Base-by-base conservation (phyloP, 495 filamentous ascomycete species). In the Hypoxylon intermedium region DNA sequence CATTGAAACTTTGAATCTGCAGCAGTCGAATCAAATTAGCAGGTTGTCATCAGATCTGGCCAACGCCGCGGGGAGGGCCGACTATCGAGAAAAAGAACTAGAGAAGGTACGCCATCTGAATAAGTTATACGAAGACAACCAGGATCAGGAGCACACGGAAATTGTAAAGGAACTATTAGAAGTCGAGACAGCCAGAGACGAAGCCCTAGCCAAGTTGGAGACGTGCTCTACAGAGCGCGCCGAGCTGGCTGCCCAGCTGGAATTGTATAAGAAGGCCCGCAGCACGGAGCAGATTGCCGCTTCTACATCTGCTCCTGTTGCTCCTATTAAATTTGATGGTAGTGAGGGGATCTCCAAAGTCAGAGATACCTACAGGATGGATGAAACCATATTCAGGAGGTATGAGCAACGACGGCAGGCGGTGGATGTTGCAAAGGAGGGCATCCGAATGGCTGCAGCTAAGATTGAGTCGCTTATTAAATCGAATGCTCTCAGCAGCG, bases 391-490 rank as follows among this genome's bases (percentile, higher is more conserved):
- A 33, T 41, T n/a, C n/a, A 45, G 21, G n/a, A 13, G 19, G 4
- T 15, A 23, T 65, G 55, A 31, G 16, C 38, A 21, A 31, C 49
- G 61, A 5, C 55, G 44, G n/a, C 0, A 2, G 19, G 51, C 41
- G n/a, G 30, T 65, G 7, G 9, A 19, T 6, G 9, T 6, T 7
- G 62, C 41, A 16, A 60, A 60, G 51, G n/a, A 5, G n/a, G 23
- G 33, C 1, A 42, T 60, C 20, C 21, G 15, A 55, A 18, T 23
- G n/a, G n/a, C 13, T 19, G 18, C 79, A 79, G 48, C 67, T 24
- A 69, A 77, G 9, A 65, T 80, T 0, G 77, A 75, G 53, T 42
- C 68, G 3, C 60, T 75, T 20, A 71, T 64, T 21, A 74, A 63
- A 51, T 71, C 74, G 38, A 73, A 74, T 37, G 61, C 52, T 6